Evolutionary conservation across 1,284 basidiomycete genomes (phyloP).

Genomic region (Cryptococcus hybrid): DNA sequence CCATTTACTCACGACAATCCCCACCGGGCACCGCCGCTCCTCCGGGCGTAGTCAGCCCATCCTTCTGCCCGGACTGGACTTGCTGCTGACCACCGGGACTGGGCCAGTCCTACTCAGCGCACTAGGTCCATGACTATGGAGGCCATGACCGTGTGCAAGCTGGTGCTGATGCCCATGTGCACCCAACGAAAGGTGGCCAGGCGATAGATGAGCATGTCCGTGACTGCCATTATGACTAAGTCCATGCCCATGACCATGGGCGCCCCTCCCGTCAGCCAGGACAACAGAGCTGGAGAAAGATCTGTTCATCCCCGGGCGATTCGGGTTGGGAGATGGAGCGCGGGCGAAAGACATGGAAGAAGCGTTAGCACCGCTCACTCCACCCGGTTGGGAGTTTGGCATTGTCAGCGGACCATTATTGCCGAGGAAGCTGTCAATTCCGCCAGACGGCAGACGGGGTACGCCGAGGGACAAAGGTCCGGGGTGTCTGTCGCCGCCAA

Average conservation of each 20-base stretch:
- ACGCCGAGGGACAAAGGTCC: conserved; percentile 10
- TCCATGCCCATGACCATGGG: background rate
- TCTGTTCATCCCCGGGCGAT: conserved; percentile 21
- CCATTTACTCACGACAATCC: conserved; percentile 93
- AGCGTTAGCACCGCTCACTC: background rate
- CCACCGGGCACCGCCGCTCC: conserved; percentile 61
- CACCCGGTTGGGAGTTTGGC: conserved; percentile 1
- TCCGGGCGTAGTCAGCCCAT: conserved; percentile 25
- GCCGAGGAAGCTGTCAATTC: conserved; percentile 8
- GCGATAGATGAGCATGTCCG: background rate
- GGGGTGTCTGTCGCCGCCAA: conserved; percentile 4
- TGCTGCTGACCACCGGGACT: conserved; percentile 4
- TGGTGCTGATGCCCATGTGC: background rate
- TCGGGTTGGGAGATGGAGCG: background rate
- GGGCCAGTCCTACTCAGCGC: background rate
- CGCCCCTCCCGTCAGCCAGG: background rate
- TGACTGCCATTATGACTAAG: conserved; percentile 1
- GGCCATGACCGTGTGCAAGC: background rate
- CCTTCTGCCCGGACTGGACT: background rate
- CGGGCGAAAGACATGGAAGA: background rate
- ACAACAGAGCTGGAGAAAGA: conserved; percentile 21
- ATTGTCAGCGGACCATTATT: conserved; percentile 13
- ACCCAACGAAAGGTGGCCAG: background rate
- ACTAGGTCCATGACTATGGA: background rate
- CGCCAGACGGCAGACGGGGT: conserved; percentile 6